Conservation (phyloP, 768 basidiomycete genomes). For the Kwoniella dejecticola region DNA sequence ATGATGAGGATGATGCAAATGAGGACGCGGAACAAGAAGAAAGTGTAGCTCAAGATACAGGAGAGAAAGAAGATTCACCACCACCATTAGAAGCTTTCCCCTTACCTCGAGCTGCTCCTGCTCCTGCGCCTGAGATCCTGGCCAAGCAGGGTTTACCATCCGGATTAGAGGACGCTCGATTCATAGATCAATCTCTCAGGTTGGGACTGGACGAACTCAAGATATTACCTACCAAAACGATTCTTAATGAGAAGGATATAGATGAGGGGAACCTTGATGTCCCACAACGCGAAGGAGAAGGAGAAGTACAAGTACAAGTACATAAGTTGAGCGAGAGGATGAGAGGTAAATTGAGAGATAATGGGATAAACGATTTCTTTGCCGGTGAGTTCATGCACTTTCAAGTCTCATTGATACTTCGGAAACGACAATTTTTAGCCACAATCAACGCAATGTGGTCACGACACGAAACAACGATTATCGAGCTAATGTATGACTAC, state of each 20-base stretch:
- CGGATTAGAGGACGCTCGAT: conserved; percentile 49
- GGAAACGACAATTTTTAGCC: no score
- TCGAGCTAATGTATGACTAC: neutral
- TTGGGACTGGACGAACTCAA: conserved; percentile 31
- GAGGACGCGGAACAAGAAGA: conserved; percentile 3
- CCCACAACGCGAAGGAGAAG: neutral
- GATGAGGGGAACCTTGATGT: neutral
- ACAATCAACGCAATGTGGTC: no score
- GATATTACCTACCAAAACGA: conserved; percentile 5
- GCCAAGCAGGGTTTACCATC: conserved; percentile 51
- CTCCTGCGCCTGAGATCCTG: conserved; percentile 46
- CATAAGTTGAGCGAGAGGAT: conserved; percentile 63
- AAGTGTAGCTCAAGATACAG: conserved; percentile 18
- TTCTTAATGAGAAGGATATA: neutral
- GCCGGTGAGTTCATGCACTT: conserved; percentile 65
- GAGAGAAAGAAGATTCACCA: conserved; percentile 20
- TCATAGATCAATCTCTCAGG: conserved; percentile 45
- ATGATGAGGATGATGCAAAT: conserved; percentile 9
- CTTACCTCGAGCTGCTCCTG: conserved; percentile 43
- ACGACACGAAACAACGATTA: no score
- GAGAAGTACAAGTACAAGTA: neutral
- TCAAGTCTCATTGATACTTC: neutral
- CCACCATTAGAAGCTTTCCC: conserved; percentile 52
- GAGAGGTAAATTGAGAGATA: conserved; percentile 66
- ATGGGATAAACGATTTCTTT: conserved; percentile 84